These are phyloP conservation scores for Lizonia empirigonia DNA, from an alignment of 2,329 filamentous ascomycete genomes.

Conservation along the genomic window DNA sequence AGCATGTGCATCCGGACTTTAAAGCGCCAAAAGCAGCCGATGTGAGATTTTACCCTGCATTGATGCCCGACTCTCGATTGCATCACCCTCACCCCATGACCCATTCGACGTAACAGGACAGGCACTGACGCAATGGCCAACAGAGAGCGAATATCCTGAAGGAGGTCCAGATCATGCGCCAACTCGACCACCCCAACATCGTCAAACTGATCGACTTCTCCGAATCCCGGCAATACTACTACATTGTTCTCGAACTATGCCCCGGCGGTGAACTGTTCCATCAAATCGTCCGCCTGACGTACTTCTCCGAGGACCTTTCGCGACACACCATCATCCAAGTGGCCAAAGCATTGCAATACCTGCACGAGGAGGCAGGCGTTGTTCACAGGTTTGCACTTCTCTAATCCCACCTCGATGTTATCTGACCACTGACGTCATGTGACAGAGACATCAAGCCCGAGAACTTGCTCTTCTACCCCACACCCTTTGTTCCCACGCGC, in stretches of 20 bases:
- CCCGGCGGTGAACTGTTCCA: conserved; percentile 97
- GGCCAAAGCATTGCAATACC: conserved; percentile 88
- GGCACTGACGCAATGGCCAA: conserved; percentile 50
- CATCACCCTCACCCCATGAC: conserved; percentile 31
- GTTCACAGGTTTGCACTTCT: conserved; percentile 80
- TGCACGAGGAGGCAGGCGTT: conserved; percentile 93
- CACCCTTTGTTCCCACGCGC: conserved; percentile 78
- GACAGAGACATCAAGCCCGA: conserved; percentile 95
- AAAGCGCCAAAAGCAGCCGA: conserved; percentile 92
- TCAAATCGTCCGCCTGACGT: conserved; percentile 96
- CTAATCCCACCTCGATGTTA: not conserved
- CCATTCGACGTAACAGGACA: conserved; percentile 31
- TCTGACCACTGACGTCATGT: conserved; percentile 46
- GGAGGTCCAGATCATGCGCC: conserved; percentile 98
- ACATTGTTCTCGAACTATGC: conserved; percentile 93
- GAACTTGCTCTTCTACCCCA: conserved; percentile 91
- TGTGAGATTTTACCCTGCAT: conserved; percentile 66
- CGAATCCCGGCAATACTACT: conserved; percentile 94
- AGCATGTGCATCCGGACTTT: conserved; percentile 94
- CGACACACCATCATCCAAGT: conserved; percentile 95
- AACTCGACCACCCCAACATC: conserved; percentile 94
- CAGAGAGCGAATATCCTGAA: conserved; percentile 97
- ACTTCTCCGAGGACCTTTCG: conserved; percentile 95
- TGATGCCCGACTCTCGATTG: conserved; percentile 40
- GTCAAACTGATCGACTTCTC: conserved; percentile 92